A percentile compares a stretch with the other conserved stretches of the same genome.
These are phyloP conservation scores for Durotheca rogersii DNA, from an alignment of 495 filamentous ascomycete species.

Conservation along the genomic window DNA sequence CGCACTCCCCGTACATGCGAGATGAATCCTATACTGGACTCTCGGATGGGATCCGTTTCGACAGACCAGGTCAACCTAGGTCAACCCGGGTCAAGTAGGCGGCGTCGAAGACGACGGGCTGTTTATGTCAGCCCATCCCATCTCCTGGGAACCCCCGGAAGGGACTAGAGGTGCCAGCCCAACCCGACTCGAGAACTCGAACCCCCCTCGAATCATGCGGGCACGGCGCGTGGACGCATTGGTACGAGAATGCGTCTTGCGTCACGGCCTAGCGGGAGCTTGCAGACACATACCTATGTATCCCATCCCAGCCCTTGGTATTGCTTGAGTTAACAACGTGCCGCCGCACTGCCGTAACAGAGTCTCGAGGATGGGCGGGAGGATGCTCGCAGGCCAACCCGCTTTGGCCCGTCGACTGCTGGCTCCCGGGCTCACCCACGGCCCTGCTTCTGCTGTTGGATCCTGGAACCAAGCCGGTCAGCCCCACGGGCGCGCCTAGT, in stretches of 20 bases:
- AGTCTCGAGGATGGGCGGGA: not conserved
- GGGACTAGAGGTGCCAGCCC: too few species aligned
- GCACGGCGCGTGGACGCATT: slow-evolving; percentile 6
- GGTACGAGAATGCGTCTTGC: slow-evolving; percentile 4
- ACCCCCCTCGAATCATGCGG: not conserved
- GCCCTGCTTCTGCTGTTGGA: too few species aligned
- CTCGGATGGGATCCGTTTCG: slow-evolving; percentile 13
- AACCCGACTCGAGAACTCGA: not conserved
- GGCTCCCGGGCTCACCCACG: too few species aligned
- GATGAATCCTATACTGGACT: not conserved
- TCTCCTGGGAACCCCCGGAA: too few species aligned
- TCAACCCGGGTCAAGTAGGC: not conserved
- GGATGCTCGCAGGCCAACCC: not conserved
- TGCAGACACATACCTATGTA: slow-evolving; percentile 13
- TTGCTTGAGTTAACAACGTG: slow-evolving; percentile 16
- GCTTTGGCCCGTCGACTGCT: too few species aligned
- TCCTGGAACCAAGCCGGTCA: too few species aligned
- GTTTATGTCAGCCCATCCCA: not conserved
- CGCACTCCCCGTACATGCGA: too few species aligned
- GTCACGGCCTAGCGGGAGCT: slow-evolving; percentile 16
- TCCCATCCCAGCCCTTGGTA: slow-evolving; percentile 17
- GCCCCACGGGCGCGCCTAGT: too few species aligned
- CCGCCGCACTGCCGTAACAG: not conserved
- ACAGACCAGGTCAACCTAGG: not conserved
- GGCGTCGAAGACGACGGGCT: not conserved